Conservation (phyloP, 202 grass and related monocot species). For the Carex sylvatica region DNA sequence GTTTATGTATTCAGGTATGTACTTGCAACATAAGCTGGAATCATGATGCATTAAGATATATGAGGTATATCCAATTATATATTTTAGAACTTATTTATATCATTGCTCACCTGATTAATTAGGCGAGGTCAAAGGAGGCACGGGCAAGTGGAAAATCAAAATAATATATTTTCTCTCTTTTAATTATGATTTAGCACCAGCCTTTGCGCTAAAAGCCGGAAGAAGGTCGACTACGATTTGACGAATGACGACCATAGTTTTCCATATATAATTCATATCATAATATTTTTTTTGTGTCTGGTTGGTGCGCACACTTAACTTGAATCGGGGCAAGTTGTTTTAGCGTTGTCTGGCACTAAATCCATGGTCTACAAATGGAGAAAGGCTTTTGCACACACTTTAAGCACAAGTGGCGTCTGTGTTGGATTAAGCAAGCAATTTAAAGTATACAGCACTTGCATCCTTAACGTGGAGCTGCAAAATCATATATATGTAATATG, state of each 20-base stretch:
- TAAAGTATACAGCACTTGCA: not conserved
- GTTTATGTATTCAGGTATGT: not conserved
- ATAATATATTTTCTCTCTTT: constrained; percentile 3
- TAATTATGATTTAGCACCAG: not conserved
- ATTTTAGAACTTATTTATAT: not conserved
- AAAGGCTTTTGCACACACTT: constrained; percentile 13
- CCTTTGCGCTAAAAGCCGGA: not conserved
- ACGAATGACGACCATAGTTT: constrained; percentile 22
- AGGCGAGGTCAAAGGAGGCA: constrained; percentile 3
- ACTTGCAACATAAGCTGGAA: constrained; percentile 4
- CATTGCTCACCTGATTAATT: not conserved
- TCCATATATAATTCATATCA: not conserved
- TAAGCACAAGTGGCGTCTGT: constrained; percentile 18
- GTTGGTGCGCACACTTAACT: not conserved
- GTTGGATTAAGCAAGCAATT: constrained; percentile 15
- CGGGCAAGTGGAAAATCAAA: constrained; percentile 6
- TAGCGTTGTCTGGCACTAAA: constrained; percentile 25
- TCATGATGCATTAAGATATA: not conserved
- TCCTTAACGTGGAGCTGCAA: not conserved
- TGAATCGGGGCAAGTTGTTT: constrained; percentile 15
- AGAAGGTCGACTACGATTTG: constrained; percentile 2
- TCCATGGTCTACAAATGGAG: not conserved
- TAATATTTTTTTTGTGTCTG: not conserved
- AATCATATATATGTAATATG: not conserved
- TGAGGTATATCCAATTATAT: not conserved